Evolutionary conservation across 2,329 filamentous ascomycete species (phyloP).

Genomic region (Claviceps arundinis): DNA sequence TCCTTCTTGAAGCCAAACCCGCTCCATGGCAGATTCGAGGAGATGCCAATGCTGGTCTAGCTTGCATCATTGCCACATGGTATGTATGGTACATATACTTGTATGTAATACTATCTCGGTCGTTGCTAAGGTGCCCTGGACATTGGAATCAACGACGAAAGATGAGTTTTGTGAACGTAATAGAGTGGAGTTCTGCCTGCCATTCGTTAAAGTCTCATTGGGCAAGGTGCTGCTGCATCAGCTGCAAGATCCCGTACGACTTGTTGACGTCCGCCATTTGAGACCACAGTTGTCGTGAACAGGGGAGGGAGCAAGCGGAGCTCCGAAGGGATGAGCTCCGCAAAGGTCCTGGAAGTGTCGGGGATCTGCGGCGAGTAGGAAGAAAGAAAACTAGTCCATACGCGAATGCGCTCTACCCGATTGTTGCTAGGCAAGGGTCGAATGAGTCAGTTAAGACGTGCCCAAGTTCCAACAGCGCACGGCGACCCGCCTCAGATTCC

Average conservation of each 20-base stretch:
- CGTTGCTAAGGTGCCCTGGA: not conserved
- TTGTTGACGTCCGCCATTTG: not conserved
- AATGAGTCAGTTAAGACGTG: conserved; percentile 8
- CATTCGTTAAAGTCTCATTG: not conserved
- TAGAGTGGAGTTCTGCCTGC: conserved; percentile 1
- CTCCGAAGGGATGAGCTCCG: conserved; percentile 1
- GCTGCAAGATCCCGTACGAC: not conserved
- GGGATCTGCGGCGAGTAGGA: not conserved
- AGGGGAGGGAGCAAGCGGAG: not conserved
- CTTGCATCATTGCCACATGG: not conserved
- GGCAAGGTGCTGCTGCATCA: not conserved
- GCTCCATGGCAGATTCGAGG: not conserved
- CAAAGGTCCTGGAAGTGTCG: not conserved
- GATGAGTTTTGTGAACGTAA: conserved; percentile 4
- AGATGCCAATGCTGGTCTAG: not conserved
- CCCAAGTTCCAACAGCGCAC: conserved; percentile 10
- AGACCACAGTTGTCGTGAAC: not conserved
- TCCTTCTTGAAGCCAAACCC: not conserved
- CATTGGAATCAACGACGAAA: not conserved
- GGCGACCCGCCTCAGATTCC: conserved; percentile 4
- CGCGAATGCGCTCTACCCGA: not conserved
- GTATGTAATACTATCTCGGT: not conserved
- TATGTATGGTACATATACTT: not conserved
- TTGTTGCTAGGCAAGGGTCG: not conserved
- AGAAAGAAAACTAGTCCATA: not conserved